Conservation (phyloP, 257 asterid species). For the Solanum corneliomulleri region DNA sequence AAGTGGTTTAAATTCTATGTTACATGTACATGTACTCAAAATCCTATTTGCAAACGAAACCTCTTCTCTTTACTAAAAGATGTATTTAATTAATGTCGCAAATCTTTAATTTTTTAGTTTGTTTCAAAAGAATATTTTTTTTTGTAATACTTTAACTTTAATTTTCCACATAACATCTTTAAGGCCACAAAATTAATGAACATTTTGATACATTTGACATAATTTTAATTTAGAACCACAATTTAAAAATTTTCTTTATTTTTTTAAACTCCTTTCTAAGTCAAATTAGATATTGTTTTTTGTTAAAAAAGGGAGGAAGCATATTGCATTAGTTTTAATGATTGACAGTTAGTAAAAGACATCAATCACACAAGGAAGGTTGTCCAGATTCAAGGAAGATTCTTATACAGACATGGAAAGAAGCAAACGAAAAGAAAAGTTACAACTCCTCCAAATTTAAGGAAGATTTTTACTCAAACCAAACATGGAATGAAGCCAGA, state of each 20-base stretch:
- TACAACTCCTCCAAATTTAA: neutral
- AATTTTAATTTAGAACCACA: no score
- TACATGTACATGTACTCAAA: neutral
- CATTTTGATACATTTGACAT: no score
- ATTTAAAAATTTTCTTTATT: no score
- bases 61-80: neutral
- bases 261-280: no score
- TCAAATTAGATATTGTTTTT: no score
- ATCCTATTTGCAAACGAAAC: neutral
- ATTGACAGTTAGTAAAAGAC: neutral
- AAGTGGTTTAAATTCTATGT: neutral
- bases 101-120: neutral
- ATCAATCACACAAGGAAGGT: neutral
- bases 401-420: neutral
- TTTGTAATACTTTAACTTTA: no score
- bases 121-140: no score
- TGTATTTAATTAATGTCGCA: neutral
- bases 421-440: neutral
- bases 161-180: no score
- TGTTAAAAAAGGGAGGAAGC: no score
- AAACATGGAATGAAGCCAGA: no score
- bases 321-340: neutral
- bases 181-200: no score
- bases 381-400: neutral
- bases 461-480: no score